phyloP scores from a whole-genome alignment of 441 rosid genomes.

The Croton setiger region DNA sequence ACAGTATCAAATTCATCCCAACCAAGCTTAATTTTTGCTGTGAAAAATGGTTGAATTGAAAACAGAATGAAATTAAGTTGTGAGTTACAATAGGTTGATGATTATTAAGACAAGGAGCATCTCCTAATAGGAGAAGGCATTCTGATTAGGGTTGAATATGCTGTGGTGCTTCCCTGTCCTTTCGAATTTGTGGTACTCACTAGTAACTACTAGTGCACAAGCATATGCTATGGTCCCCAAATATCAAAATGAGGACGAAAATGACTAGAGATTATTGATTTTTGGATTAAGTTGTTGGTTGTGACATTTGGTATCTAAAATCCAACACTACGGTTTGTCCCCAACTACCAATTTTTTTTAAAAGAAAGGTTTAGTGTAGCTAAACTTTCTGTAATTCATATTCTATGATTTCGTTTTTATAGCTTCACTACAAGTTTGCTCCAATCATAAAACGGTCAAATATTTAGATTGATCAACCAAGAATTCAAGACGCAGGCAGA shows the following conservation, averaged over 20 bases:
- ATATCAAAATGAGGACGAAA: conserved; percentile 16
- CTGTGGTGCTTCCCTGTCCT: conserved; percentile 27
- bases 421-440: not conserved
- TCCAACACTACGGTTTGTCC: conserved; percentile 38
- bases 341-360: no score
- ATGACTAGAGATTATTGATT: conserved; percentile 23
- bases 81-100: not conserved
- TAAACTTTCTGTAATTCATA: no score
- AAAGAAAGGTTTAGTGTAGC: no score
- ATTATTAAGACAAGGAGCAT: not conserved
- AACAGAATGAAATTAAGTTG: not conserved
- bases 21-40: not conserved
- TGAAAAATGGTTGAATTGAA: not conserved
- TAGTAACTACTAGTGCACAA: not conserved
- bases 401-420: no score
- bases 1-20: conserved; percentile 1
- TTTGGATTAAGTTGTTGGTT: conserved; percentile 22
- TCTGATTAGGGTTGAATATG: not conserved
- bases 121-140: not conserved
- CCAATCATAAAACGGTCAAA: not conserved
- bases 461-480: not conserved
- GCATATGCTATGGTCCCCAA: conserved; percentile 38
- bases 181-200: conserved; percentile 9
- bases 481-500: not conserved
- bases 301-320: conserved; percentile 26